These are phyloP conservation scores for Taphrina pruni DNA, from an alignment of 1,139 yeast genomes.

Conservation along the genomic window DNA sequence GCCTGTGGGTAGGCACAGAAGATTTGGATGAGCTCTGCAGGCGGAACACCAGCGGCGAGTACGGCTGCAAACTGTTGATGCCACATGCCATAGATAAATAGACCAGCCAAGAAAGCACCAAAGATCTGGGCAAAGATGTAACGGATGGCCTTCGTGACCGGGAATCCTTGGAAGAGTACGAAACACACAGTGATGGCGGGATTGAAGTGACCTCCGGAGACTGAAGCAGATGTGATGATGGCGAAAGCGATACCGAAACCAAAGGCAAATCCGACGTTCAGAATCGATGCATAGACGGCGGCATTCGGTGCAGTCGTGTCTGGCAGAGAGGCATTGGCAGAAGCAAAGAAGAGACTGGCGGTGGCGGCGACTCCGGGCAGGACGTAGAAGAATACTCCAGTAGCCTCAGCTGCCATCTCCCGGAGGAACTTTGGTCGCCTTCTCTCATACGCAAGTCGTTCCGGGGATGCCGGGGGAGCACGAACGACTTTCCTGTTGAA, in stretches of 20 bases:
- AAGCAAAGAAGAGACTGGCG: slow-evolving; percentile 11
- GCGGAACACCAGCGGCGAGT: slow-evolving; percentile 14
- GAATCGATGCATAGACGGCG: slow-evolving; percentile 24
- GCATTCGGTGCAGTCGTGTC: slow-evolving; percentile 30
- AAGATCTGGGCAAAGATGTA: slow-evolving; percentile 55
- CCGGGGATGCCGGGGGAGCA: slow-evolving; percentile 30
- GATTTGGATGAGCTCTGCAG: slow-evolving; percentile 16
- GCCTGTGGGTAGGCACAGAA: slow-evolving; percentile 35
- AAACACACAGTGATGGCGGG: slow-evolving; percentile 56
- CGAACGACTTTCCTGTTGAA: slow-evolving; percentile 24
- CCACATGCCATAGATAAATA: slow-evolving; percentile 54
- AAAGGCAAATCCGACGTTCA: slow-evolving; percentile 34
- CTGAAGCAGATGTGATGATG: slow-evolving; percentile 51
- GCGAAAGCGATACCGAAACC: slow-evolving; percentile 40
- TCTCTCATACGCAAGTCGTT: slow-evolving; percentile 25
- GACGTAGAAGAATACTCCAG: slow-evolving; percentile 38
- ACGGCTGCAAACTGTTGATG: slow-evolving; percentile 29
- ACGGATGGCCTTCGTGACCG: slow-evolving; percentile 55
- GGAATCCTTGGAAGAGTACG: slow-evolving; percentile 56
- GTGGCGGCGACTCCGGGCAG: slow-evolving; percentile 38
- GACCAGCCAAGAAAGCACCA: slow-evolving; percentile 56
- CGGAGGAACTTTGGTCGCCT: slow-evolving; percentile 24
- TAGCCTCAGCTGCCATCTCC: slow-evolving; percentile 40
- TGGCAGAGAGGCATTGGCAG: slow-evolving; percentile 8
- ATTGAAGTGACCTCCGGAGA: slow-evolving; percentile 56